Base-by-base conservation (phyloP, 2,329 filamentous ascomycete genomes). In the Fusarium pseudograminearum region DNA sequence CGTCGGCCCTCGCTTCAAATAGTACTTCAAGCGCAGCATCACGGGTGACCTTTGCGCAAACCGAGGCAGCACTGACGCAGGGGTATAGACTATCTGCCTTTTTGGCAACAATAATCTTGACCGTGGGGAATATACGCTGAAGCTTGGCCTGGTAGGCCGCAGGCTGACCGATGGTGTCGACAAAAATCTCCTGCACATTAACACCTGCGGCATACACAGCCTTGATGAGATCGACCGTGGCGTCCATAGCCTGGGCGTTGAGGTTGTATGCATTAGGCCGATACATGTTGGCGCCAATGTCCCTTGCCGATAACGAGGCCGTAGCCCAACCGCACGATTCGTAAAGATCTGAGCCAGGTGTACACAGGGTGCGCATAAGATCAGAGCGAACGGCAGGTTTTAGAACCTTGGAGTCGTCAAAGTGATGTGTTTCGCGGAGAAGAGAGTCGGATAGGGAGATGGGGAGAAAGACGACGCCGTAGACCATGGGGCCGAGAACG, bases 71-170 rank as follows among this genome's bases (percentile, higher is more conserved):
- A 74, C 93, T 97, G 56, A 98, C 96, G 77, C 91, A 95, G 2
- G 96, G 94, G 79, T 95, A 98, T 50, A 98, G 78, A 64, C 91
- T 93, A 78, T 99, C 95, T 5, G 96, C 95, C 83, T 98, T 98
- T 78, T 94, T 94, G 30, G 91, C 91, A 36, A 95, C 92, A 3
- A 90, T 93, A 73, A 95, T 88, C 65, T 86, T 87, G 41, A 89
- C 81, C 0, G 89, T 90, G 3, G 96, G 95, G 78, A 98, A 98
- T 54, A 97, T 85, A 64, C 89, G 85, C 81, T 95, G 91, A 56
- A 99, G 84, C 76, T 91, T 93, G 76, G 87, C 89, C 83, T 98
- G 94, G 83, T 98, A 97, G 6, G 89, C 83, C 20, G 87, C 89
- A 3, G 95, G 94, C 58, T 86, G 91, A 34, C 95, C 95, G 76